Evolutionary conservation across 2,329 filamentous ascomycete species (phyloP), one percentile per base, ranked within the genome.

Genomic region (Arthrocladium fulminans): DNA sequence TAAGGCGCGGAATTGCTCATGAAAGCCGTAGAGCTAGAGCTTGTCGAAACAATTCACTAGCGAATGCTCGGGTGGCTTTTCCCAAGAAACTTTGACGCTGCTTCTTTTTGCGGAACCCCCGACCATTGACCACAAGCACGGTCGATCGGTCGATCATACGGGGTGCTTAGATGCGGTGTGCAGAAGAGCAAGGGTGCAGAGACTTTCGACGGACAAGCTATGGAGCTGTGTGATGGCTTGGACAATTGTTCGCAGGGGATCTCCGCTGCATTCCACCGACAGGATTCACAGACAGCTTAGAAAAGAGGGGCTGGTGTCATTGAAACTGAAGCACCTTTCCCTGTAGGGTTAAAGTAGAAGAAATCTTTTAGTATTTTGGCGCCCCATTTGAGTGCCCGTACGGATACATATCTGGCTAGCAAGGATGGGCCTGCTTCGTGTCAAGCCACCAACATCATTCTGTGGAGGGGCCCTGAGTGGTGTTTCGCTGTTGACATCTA

Each of bases 361-460:
- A 10, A 22, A 40, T 10, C 17, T 10, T 12, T 25, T 42, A 12
- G 22, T 10, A 42, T 23, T 27, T 25, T 22, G 17, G 23, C 5
- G 6, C 22, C 37, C 8, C 17, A n/a, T 20, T n/a, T 6, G 23
- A 6, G 23, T 20, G 8, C 9, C 37, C 12, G 37, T 15, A 40
- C 37, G 37, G n/a, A 20, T 19, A 40, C 8, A 15, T 8, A 6
- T 20, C 6, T 19, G 37, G 32, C 32, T 35, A 35, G 32, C n/a
- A n/a, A 35, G 17, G 8, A 40, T 10, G 12, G 17, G 10, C 13
- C 20, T 39, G 37, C 20, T 24, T 13, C 13, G 23, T 24, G 5
- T 3, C 13, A 41, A 23, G 39, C 39, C 39, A 41, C 39, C 22
- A 23, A 41, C 39, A 41, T 41, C 39, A 41, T 41, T 41, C 29